These are phyloP conservation scores for Peronosclerospora sorghi DNA, from an alignment of 352 stramenopile genomes.

Conservation along the genomic window DNA sequence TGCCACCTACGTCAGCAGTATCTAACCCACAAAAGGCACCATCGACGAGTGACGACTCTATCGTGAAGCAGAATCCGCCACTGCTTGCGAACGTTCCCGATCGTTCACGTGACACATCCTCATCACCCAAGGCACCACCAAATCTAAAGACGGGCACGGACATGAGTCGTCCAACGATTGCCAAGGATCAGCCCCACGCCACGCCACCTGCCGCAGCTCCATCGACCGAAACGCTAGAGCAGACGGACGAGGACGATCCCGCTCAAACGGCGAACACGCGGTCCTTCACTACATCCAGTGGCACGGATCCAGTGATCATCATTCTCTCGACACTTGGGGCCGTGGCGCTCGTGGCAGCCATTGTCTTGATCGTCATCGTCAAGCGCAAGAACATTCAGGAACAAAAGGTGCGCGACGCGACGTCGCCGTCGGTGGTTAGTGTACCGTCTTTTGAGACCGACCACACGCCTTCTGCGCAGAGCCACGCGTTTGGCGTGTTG, in stretches of 20 bases:
- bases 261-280: conserved; percentile 19
- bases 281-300: neutral
- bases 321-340: conserved; percentile 12
- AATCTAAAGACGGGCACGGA: too few species aligned
- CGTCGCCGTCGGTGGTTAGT: conserved; percentile 14
- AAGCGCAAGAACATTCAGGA: conserved; percentile 23
- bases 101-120: too few species aligned
- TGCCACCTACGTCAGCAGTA: too few species aligned
- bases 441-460: conserved; percentile 18
- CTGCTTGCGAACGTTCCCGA: too few species aligned
- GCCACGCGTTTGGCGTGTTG: conserved; percentile 15
- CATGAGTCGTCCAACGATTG: neutral
- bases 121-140: too few species aligned
- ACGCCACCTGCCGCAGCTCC: conserved; percentile 1
- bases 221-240: conserved; percentile 3
- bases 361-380: conserved; percentile 16
- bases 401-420: conserved; percentile 17
- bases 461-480: conserved; percentile 12
- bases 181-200: conserved; percentile 7
- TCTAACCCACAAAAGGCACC: too few species aligned
- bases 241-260: conserved; percentile 8
- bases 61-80: too few species aligned
- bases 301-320: conserved; percentile 22
- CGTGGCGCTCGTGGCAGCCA: conserved; percentile 15
- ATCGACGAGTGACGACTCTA: too few species aligned